Evolutionary conservation across 1,284 basidiomycete species (phyloP).

Genomic region (Naganishia cerealis): DNA sequence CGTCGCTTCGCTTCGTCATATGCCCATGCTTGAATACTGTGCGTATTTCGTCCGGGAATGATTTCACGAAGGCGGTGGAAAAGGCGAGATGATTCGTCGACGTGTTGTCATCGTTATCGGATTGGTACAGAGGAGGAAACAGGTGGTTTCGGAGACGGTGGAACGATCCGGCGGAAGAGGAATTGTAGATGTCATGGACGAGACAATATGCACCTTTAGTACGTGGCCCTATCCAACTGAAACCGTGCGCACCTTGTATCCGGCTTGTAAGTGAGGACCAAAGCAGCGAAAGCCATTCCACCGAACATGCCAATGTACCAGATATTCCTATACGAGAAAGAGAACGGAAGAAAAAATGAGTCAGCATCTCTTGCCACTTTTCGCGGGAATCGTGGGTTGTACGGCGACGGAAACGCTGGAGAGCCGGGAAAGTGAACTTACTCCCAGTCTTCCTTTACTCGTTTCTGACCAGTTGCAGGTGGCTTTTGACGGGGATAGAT

Average conservation of each 20-base stretch:
- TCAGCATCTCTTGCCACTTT: too few species aligned
- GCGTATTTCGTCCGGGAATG: conserved; percentile 1
- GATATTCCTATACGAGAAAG: conserved; percentile 54
- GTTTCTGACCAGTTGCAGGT: conserved; percentile 66
- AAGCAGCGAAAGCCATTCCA: conserved; percentile 71
- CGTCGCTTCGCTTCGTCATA: conserved; percentile 79
- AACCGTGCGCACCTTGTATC: conserved; percentile 76
- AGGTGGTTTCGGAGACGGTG: too few species aligned
- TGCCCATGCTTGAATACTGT: conserved; percentile 84
- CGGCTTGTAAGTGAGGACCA: conserved; percentile 89
- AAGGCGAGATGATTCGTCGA: background rate
- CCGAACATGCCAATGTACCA: conserved; percentile 92
- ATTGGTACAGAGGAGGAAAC: too few species aligned
- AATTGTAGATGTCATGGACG: background rate
- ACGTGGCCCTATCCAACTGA: background rate
- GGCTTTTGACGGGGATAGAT: background rate
- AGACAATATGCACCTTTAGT: too few species aligned
- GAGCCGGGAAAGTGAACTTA: conserved; percentile 21
- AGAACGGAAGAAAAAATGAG: too few species aligned
- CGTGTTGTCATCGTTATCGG: too few species aligned
- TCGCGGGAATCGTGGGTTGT: too few species aligned
- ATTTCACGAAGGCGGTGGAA: background rate
- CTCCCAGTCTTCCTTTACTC: conserved; percentile 85
- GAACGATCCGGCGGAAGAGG: background rate
- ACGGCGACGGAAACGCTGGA: too few species aligned